Evolutionary conservation across 2,329 filamentous ascomycete species (phyloP).

Genomic region (Pseudogymnoascus sp.): DNA sequence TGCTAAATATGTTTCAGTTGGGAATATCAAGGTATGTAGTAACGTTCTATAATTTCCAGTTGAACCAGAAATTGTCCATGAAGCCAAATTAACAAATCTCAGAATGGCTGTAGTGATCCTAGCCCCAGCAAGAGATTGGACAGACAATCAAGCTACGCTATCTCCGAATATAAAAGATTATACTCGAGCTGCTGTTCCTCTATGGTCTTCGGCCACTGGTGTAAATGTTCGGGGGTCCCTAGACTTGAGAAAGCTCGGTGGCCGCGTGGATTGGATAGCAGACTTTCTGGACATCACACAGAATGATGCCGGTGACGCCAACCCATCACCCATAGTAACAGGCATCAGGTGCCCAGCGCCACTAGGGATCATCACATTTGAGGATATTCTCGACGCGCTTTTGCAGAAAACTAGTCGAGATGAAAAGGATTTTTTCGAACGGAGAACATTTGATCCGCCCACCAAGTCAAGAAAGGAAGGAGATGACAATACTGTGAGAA

Average conservation of each 20-base stretch:
- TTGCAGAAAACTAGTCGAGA: slow-evolving; percentile 24
- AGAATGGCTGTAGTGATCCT: slow-evolving; percentile 27
- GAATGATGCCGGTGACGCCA: background rate
- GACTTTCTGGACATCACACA: slow-evolving; percentile 20
- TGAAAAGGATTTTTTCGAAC: slow-evolving; percentile 24
- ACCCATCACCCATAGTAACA: background rate
- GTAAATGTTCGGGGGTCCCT: background rate
- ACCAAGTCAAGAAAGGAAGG: slow-evolving; percentile 21
- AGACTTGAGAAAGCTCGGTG: background rate
- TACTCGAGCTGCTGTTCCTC: background rate
- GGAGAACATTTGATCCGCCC: slow-evolving; percentile 14
- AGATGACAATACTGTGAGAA: slow-evolving; percentile 15
- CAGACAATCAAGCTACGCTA: slow-evolving; percentile 13
- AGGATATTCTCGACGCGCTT: slow-evolving; percentile 25
- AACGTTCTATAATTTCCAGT: background rate
- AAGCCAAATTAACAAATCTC: background rate
- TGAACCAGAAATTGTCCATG: background rate
- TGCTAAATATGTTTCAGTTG: slow-evolving; percentile 27
- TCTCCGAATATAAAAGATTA: background rate
- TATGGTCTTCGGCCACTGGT: background rate
- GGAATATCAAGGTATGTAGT: slow-evolving; percentile 25
- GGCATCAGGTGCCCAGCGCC: slow-evolving; percentile 23
- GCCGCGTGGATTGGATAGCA: slow-evolving; percentile 16
- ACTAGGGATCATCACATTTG: slow-evolving; percentile 27
- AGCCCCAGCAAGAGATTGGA: slow-evolving; percentile 10